Evolutionary conservation across 805 yeast species (phyloP), one percentile per base, ranked within the genome.

Genomic region (Zygosaccharomyces kombuchaensis): DNA sequence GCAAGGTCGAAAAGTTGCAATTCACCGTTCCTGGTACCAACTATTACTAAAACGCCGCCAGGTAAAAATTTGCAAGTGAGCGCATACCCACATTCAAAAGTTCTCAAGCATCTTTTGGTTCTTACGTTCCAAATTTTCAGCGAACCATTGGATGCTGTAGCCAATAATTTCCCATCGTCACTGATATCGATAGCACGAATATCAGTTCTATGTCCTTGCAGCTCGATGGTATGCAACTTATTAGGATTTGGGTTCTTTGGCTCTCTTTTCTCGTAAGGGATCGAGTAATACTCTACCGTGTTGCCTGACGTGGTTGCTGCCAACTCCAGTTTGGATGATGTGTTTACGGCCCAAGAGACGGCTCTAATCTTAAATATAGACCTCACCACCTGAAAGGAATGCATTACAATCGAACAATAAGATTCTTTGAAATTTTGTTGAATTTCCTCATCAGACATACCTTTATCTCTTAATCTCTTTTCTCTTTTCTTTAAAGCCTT

Each of bases 91-190:
- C 95, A 78, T 29, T 83, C 90, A 59, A 93, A 85, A 0, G 95
- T 84, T 59, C 99, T 76, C 40, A 93, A 74, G 56, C 96, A 91
- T 50, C 81, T 77, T 14, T 70, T 73, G 1, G 91, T 81, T 51
- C 74, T 74, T 23, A 84, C 63, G 60, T 93, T 93, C 96, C 96
- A 90, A 17, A 93, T 74, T 60, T 93, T 93, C 51, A 93, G 68
- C 53, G 80, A 77, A 17, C 97, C 97, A 59, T 89, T 88, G 2
- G 96, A 84, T 0, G 96, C 96, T 1, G 96, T 84, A 2, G 89
- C 95, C 34, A 91, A 69, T 47, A 93, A 69, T 61, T 80, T 80
- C 62, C 82, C 80, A 67, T 91, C 96, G 44, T 81, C 78, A 46
- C 95, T 84, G 29, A 93, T 73, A 54, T 88, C 90, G 60, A 87